These are phyloP conservation scores for Tetrapyrgos nigripes DNA, from an alignment of 1,284 basidiomycete genomes.

Conservation along the genomic window DNA sequence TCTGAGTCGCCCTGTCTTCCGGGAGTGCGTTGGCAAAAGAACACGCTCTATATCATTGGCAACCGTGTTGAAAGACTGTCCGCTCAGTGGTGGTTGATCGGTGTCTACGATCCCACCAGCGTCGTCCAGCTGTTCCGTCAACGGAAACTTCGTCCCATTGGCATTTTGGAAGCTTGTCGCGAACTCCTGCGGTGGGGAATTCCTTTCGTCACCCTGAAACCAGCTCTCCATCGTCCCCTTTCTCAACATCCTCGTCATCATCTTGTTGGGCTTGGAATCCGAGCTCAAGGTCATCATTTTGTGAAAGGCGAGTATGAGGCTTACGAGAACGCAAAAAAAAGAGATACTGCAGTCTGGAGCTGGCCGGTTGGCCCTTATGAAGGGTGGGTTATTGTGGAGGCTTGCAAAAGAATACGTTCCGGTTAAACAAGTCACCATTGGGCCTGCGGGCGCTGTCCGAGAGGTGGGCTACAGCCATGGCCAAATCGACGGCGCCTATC, in stretches of 20 bases:
- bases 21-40: no score
- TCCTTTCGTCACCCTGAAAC: no score
- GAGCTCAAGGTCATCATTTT: neutral
- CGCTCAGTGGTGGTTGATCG: neutral
- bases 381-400: neutral
- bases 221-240: no score
- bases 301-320: neutral
- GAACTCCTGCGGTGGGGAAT: no score
- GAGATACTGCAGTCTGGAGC: neutral
- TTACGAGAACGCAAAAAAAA: neutral
- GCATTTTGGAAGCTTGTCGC: no score
- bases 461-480: neutral
- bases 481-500: neutral
- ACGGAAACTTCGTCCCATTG: no score
- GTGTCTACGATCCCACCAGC: neutral
- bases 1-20: no score
- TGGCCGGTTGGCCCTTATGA: neutral
- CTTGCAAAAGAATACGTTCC: neutral
- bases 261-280: neutral
- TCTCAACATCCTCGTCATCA: no score
- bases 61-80: neutral
- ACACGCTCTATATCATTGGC: neutral
- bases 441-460: neutral
- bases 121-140: neutral
- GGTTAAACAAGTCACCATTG: neutral